Percentiles rank a stretch among this genome's conserved stretches.
Evolutionary conservation across 2,329 filamentous ascomycete genomes (phyloP).

Genomic region (Ceratocystis harringtonii): DNA sequence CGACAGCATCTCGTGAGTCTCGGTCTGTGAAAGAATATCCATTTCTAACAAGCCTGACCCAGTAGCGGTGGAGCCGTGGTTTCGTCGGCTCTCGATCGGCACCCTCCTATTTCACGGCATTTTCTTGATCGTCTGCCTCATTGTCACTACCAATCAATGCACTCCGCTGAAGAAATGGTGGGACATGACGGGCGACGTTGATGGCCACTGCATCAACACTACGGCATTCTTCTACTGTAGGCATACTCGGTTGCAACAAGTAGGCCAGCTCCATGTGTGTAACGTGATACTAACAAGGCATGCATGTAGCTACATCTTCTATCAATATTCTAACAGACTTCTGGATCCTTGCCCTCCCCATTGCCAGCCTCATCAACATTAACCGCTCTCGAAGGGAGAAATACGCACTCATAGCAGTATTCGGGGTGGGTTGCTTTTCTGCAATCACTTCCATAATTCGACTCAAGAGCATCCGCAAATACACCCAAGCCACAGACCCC

Average conservation of each 20-base stretch:
- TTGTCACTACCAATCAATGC: conserved; percentile 29
- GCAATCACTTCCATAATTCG: conserved; percentile 27
- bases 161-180: conserved; percentile 29
- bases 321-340: conserved; percentile 35
- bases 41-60: not conserved
- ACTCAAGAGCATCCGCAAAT: conserved; percentile 28
- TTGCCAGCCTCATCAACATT: conserved; percentile 30
- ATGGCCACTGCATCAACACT: conserved; percentile 28
- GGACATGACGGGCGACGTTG: conserved; percentile 24
- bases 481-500: conserved; percentile 26
- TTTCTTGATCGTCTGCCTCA: conserved; percentile 29
- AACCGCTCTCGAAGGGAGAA: conserved; percentile 35
- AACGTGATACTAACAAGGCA: not conserved
- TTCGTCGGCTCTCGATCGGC: conserved; percentile 19
- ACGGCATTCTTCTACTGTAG: conserved; percentile 30
- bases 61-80: conserved; percentile 13
- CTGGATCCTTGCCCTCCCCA: conserved; percentile 31
- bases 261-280: not conserved
- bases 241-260: too few relatives aligned
- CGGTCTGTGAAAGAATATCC: not conserved
- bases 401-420: conserved; percentile 33
- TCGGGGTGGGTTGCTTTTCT: conserved; percentile 28
- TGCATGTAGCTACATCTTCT: conserved; percentile 25
- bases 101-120: conserved; percentile 28
- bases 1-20: too few relatives aligned